These are phyloP conservation scores for Bremia lactucae DNA, from an alignment of 352 stramenopile genomes.

Conservation along the genomic window DNA sequence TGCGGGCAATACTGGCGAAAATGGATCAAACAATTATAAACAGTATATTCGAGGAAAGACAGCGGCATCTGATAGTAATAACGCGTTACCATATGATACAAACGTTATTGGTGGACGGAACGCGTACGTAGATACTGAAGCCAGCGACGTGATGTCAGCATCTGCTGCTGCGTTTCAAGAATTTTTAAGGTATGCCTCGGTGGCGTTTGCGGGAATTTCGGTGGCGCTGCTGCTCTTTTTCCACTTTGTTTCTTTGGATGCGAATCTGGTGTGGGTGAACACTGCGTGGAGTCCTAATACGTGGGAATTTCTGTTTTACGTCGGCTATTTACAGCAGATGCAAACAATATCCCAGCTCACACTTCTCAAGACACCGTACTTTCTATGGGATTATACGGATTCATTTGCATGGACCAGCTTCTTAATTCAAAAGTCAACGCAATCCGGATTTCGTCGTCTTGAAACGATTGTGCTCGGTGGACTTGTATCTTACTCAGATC, in stretches of 20 bases:
- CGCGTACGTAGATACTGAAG: conserved; percentile 35
- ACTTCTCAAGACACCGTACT: conserved; percentile 52
- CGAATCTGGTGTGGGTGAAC: conserved; percentile 29
- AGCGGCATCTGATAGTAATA: conserved; percentile 1
- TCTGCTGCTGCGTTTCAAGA: conserved; percentile 42
- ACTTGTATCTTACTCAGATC: conserved; percentile 45
- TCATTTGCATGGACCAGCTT: conserved; percentile 67
- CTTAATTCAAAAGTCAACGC: conserved; percentile 21
- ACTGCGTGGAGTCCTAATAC: conserved; percentile 55
- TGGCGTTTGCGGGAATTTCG: conserved; percentile 53
- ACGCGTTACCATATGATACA: conserved; percentile 11
- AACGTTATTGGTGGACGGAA: conserved; percentile 53
- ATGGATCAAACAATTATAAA: conserved; percentile 21
- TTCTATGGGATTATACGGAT: conserved; percentile 59
- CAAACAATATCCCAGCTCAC: conserved; percentile 45
- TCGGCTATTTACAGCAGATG: conserved; percentile 66
- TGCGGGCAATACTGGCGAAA: conserved; percentile 11
- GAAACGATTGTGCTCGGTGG: conserved; percentile 46
- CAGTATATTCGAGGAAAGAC: conserved; percentile 40
- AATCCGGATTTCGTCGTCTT: conserved; percentile 24
- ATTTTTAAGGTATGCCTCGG: conserved; percentile 42
- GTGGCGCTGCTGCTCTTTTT: conserved; percentile 48
- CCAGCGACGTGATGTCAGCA: conserved; percentile 31
- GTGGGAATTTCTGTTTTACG: conserved; percentile 64
- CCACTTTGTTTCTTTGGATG: conserved; percentile 49